Evolutionary conservation across 306 rosid genomes (phyloP), one percentile per base, ranked within the genome.

Genomic region (Macrotyloma uniflorum): DNA sequence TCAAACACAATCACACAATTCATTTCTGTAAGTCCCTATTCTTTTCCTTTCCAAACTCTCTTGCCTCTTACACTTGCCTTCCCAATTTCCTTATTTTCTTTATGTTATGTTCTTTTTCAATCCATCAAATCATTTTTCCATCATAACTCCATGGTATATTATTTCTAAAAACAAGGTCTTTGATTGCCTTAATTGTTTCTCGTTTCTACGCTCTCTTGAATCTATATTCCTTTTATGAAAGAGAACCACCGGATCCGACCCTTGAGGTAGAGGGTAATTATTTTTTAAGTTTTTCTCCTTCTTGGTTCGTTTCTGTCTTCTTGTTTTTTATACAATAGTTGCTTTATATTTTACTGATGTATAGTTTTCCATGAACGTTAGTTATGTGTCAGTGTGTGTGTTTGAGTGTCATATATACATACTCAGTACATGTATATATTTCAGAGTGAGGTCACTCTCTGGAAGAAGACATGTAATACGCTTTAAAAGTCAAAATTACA

Each of bases 401-500:
- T 51, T 6, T 20, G 47, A 15, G 46, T 62, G 36, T 64, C 19
- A 11, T 49, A 28, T 28, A 13, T 14, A 53, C 35, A 38, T 53
- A 53, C 59, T 53, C 47, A 28, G 49, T 33, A 30, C 62, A 57
- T 32, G 43, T 13, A 36, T 8, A 43, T 68, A 54, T 40, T 61
- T 76, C 85, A 50, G 78, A 49, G 81, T 61, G 81, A 59, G 67
- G 67, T 69, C 77, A 75, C 78, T 50, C 85, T 69, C 67, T 38
- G 28, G 23, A 70, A 36, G 65, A 61, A 30, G 55, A 46, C 30
- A 58, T 9, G 62, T 42, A 12, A 1, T 63, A 14, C 15, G 38
- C 32, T 61, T n/a, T 38, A 19, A 20, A 67, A 45, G 36, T 35
- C 35, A 33, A 67, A 45, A 47, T 35, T 47, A 33, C 66, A 35